Conservation (phyloP, 2,329 filamentous ascomycete genomes). For the Fusarium zealandicum region DNA sequence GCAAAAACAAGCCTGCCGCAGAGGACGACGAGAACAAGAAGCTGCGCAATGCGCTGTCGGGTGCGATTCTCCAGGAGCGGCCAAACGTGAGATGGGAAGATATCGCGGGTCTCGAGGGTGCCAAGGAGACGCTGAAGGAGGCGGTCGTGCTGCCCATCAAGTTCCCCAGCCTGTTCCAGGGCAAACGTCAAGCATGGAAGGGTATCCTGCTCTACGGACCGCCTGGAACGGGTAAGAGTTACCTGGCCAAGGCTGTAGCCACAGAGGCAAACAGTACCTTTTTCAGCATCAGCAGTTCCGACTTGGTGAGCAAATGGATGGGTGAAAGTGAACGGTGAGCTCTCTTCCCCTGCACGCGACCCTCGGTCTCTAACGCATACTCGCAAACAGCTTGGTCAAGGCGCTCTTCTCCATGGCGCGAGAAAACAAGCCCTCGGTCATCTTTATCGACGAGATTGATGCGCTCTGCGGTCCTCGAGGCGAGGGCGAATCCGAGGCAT, state of each 20-base stretch:
- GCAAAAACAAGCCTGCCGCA: slow-evolving; percentile 64
- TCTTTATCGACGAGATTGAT: slow-evolving; percentile 98
- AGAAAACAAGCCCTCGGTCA: slow-evolving; percentile 97
- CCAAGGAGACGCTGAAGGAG: slow-evolving; percentile 97
- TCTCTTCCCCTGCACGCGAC: background rate
- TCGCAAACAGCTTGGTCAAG: slow-evolving; percentile 77
- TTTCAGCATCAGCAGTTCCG: slow-evolving; percentile 97
- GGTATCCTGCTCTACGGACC: slow-evolving; percentile 96
- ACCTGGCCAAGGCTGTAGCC: slow-evolving; percentile 94
- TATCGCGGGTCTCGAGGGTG: slow-evolving; percentile 90
- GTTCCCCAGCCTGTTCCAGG: slow-evolving; percentile 94
- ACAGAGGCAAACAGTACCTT: slow-evolving; percentile 99
- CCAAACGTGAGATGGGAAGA: slow-evolving; percentile 99
- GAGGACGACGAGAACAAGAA: slow-evolving; percentile 96
- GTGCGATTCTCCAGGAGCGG: slow-evolving; percentile 92
- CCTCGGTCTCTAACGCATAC: slow-evolving; percentile 30
- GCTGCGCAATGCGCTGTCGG: slow-evolving; percentile 85
- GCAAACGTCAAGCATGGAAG: slow-evolving; percentile 97
- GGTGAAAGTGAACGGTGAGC: slow-evolving; percentile 92
- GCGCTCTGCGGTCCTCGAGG: slow-evolving; percentile 90
- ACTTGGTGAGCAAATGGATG: slow-evolving; percentile 99
- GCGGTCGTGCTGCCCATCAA: slow-evolving; percentile 98
- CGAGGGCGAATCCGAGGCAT: slow-evolving; percentile 97
- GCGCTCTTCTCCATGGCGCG: slow-evolving; percentile 97
- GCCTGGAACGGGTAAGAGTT: slow-evolving; percentile 96